Percentiles rank a stretch among this genome's conserved stretches.
Evolutionary conservation across 805 yeast genomes (phyloP).

Genomic region (Saccharomyces eubayanus): DNA sequence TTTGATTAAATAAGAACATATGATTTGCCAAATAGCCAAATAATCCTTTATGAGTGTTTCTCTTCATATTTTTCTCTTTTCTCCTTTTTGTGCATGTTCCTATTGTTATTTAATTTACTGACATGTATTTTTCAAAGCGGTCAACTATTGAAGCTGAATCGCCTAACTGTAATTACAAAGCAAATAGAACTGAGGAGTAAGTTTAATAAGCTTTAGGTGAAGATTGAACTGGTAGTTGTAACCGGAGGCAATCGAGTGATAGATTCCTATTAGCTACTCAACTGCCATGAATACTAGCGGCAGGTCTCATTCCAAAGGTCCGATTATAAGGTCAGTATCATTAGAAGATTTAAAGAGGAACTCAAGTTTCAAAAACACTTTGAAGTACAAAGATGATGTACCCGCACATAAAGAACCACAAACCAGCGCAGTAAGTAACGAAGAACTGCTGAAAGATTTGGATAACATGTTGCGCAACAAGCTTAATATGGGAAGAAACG

Average conservation of each 20-base stretch:
- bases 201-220: neutral
- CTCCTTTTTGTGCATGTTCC: neutral
- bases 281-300: neutral
- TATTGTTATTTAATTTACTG: neutral
- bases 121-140: neutral
- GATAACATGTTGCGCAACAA: conserved; percentile 20
- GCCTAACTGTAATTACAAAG: neutral
- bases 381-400: conserved; percentile 13
- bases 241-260: neutral
- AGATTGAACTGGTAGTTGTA: neutral
- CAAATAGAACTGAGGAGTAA: neutral
- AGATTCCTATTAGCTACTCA: neutral
- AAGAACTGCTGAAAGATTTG: conserved; percentile 18
- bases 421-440: conserved; percentile 5
- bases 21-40: neutral
- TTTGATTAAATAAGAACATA: neutral
- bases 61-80: neutral
- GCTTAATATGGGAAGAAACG: conserved; percentile 16
- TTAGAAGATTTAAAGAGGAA: conserved; percentile 10
- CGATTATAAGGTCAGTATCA: conserved; percentile 9
- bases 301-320: neutral
- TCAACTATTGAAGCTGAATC: neutral
- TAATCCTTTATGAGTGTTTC: neutral
- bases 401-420: conserved; percentile 5
- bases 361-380: conserved; percentile 4